Percentiles rank a stretch among this genome's conserved stretches.
These are phyloP conservation scores for Aspergillus sp. DNA, from an alignment of 2,329 filamentous ascomycete species.

Conservation along the genomic window DNA sequence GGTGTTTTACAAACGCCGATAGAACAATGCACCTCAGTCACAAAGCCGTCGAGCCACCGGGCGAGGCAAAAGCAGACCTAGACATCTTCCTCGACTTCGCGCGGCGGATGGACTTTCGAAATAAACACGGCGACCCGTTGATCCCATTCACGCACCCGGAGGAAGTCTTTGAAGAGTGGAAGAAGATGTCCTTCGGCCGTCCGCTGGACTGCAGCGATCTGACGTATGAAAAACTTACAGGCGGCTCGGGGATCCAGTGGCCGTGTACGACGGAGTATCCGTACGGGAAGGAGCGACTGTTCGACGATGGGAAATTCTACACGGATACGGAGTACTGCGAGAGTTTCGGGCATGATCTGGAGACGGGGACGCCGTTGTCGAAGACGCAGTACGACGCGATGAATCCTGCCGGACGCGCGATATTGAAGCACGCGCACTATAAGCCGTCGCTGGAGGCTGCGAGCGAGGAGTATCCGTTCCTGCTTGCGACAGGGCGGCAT, in stretches of 20 bases:
- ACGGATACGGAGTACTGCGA: constrained; percentile 44
- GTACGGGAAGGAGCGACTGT: constrained; percentile 40
- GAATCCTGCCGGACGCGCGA: constrained; percentile 40
- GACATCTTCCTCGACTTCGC: constrained; percentile 44
- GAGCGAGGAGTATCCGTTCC: constrained; percentile 38
- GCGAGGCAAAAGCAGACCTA: constrained; percentile 41
- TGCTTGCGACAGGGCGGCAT: constrained; percentile 40
- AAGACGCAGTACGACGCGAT: constrained; percentile 35
- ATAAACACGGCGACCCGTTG: constrained; percentile 39
- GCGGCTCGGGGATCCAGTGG: constrained; percentile 45
- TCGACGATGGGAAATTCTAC: constrained; percentile 39
- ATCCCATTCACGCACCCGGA: constrained; percentile 36
- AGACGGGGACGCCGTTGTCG: constrained; percentile 40
- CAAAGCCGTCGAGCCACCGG: constrained; percentile 45
- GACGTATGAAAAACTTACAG: constrained; percentile 40
- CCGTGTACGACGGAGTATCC: constrained; percentile 41
- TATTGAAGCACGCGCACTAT: constrained; percentile 42
- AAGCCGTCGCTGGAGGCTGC: constrained; percentile 33
- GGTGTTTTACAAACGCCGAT: constrained; percentile 46
- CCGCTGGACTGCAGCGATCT: constrained; percentile 43
- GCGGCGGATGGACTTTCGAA: constrained; percentile 40
- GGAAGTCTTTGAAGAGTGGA: constrained; percentile 45
- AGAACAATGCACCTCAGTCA: constrained; percentile 44
- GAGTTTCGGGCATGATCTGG: constrained; percentile 43
- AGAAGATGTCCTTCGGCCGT: constrained; percentile 37